phyloP scores from a whole-genome alignment of 148 eudicot species.

The Euryodendron excelsum region DNA sequence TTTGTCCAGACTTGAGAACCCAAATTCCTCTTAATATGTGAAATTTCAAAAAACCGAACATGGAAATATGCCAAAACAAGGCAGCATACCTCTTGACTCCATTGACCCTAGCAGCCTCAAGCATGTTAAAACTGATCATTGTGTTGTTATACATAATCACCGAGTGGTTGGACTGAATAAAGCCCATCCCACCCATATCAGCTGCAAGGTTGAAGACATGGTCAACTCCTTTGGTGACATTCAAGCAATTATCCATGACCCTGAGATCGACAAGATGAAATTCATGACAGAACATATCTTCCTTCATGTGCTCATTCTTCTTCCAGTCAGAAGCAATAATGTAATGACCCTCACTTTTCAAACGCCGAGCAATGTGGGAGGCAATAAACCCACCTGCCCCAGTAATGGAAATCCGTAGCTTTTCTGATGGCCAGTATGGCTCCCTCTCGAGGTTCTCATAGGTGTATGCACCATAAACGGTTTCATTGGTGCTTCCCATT shows the following conservation, averaged over 20 bases:
- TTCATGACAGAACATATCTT: slow-evolving; percentile 30
- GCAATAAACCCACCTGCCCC: slow-evolving; percentile 27
- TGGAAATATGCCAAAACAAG: no score
- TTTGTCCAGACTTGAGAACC: no score
- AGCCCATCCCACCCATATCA: slow-evolving; percentile 32
- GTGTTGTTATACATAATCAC: slow-evolving; percentile 24
- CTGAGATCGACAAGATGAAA: slow-evolving; percentile 26
- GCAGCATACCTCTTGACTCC: slow-evolving; percentile 20
- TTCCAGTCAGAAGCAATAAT: slow-evolving; percentile 30
- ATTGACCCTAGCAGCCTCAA: slow-evolving; percentile 24
- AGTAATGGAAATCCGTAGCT: slow-evolving; percentile 23
- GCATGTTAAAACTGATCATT: slow-evolving; percentile 30
- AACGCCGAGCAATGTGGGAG: slow-evolving; percentile 23
- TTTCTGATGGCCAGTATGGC: slow-evolving; percentile 25
- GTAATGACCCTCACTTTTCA: slow-evolving; percentile 24
- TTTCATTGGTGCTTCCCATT: slow-evolving; percentile 19
- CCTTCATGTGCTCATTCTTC: slow-evolving; percentile 29
- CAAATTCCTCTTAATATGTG: no score
- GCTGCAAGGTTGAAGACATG: slow-evolving; percentile 31
- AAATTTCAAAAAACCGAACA: no score
- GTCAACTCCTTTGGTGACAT: slow-evolving; percentile 23
- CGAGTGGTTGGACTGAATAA: slow-evolving; percentile 27
- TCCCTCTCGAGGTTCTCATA: slow-evolving; percentile 24
- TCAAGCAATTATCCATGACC: slow-evolving; percentile 26
- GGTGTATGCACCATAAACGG: slow-evolving; percentile 21